phyloP scores from a whole-genome alignment of 139 green algal species.

The Edaphochlamys debaryana region DNA sequence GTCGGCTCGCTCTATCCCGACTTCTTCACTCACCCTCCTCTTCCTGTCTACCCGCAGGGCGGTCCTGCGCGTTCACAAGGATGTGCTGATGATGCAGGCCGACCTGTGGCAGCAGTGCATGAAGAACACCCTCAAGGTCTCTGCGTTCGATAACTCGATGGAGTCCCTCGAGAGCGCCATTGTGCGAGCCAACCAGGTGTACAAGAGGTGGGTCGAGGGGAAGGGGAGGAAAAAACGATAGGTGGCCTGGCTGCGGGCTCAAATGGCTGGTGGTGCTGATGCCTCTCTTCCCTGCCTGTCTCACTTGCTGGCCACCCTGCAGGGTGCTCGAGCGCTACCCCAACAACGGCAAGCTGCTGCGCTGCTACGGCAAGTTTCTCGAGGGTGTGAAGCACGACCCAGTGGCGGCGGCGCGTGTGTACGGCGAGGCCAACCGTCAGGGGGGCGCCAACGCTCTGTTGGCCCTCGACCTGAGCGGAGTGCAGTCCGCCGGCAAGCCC shows the following conservation, averaged over 20 bases:
- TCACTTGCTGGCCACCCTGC: not conserved
- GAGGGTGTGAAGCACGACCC: conserved; percentile 51
- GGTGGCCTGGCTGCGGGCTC: too few species aligned
- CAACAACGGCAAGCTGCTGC: conserved; percentile 41
- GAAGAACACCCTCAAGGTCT: not conserved
- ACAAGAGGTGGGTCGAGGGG: conserved; percentile 11
- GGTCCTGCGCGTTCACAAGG: conserved; percentile 39
- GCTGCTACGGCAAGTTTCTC: conserved; percentile 53
- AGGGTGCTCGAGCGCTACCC: conserved; percentile 50
- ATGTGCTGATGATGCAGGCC: conserved; percentile 25
- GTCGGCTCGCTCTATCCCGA: too few species aligned
- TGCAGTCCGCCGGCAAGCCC: not conserved
- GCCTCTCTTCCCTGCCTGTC: not conserved
- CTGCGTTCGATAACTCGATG: not conserved
- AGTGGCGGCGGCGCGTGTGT: conserved; percentile 6
- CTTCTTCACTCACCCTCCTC: too few species aligned
- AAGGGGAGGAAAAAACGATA: not conserved
- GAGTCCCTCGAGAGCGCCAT: not conserved
- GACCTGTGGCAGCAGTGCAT: conserved; percentile 37
- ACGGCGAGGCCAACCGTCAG: conserved; percentile 29
- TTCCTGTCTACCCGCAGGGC: not conserved
- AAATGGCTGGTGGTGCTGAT: not conserved
- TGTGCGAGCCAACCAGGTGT: conserved; percentile 3
- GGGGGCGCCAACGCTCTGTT: conserved; percentile 1
- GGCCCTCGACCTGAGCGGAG: conserved; percentile 18